These are phyloP conservation scores for Auricularia cornea DNA, from an alignment of 768 basidiomycete species.

Conservation along the genomic window DNA sequence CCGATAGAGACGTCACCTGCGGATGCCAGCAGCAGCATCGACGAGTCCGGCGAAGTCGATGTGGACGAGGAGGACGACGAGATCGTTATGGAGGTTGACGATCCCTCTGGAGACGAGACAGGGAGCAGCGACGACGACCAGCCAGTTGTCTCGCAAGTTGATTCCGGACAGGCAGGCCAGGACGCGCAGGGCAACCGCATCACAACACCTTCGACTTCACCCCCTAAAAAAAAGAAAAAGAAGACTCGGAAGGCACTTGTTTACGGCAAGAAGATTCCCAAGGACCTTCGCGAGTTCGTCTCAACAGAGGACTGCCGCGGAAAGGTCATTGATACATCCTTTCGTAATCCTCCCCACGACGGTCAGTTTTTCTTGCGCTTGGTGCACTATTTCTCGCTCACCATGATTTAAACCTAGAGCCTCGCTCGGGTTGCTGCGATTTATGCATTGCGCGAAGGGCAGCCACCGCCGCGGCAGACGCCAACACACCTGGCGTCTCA, in stretches of 20 bases:
- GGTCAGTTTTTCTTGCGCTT: background rate
- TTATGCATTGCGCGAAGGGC: background rate
- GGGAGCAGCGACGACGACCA: too few species aligned
- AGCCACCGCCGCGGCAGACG: background rate
- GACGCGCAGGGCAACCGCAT: too few species aligned
- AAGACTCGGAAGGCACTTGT: background rate
- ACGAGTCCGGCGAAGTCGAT: background rate
- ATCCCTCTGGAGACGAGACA: too few species aligned
- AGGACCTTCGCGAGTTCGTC: background rate
- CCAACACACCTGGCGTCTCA: too few species aligned
- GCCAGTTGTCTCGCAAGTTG: too few species aligned
- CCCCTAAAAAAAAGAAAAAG: too few species aligned
- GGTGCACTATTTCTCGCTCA: background rate
- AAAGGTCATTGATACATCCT: background rate
- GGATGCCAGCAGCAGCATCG: background rate
- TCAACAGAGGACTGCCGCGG: background rate
- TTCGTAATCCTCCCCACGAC: background rate
- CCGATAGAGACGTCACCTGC: background rate
- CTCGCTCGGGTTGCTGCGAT: background rate
- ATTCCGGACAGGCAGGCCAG: too few species aligned
- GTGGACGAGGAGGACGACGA: background rate
- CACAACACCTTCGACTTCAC: too few species aligned
- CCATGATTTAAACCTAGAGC: too few species aligned
- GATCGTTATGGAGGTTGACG: background rate
- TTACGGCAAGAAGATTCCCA: background rate